phyloP scores from a whole-genome alignment of 208 protist species.

The Zelonia costaricensis region DNA sequence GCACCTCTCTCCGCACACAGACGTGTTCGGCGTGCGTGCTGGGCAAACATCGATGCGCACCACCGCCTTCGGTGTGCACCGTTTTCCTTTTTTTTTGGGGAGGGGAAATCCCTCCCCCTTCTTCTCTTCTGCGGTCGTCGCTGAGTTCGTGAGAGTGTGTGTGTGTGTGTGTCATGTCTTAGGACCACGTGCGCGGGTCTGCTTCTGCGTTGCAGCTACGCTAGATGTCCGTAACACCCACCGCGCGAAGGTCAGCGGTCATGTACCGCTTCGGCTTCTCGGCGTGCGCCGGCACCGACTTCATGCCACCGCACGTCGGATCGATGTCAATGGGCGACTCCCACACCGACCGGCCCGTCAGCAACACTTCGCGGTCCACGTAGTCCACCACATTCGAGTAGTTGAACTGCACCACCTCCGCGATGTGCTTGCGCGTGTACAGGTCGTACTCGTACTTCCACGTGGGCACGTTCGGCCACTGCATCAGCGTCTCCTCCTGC shows the following conservation, averaged over 20 bases:
- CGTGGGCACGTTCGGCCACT: slow-evolving; percentile 85
- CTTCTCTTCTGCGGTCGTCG: background rate
- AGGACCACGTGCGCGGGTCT: background rate
- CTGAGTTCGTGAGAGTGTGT: background rate
- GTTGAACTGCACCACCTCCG: slow-evolving; percentile 88
- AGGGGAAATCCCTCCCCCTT: background rate
- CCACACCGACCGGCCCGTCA: slow-evolving; percentile 89
- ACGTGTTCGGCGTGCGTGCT: too few species aligned
- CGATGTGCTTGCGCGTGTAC: slow-evolving; percentile 69
- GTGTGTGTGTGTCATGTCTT: slow-evolving; percentile 1
- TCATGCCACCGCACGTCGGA: slow-evolving; percentile 75
- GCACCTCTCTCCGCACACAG: too few species aligned
- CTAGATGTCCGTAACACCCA: slow-evolving; percentile 84
- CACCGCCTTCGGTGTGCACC: too few species aligned
- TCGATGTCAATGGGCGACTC: slow-evolving; percentile 91
- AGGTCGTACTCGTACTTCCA: slow-evolving; percentile 90
- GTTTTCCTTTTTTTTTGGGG: slow-evolving; percentile 14
- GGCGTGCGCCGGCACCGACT: slow-evolving; percentile 81
- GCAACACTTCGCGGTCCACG: slow-evolving; percentile 89
- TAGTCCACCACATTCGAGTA: slow-evolving; percentile 93
- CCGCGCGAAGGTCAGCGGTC: slow-evolving; percentile 48
- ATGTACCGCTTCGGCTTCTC: slow-evolving; percentile 78
- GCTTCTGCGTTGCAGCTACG: too few species aligned
- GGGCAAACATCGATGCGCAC: too few species aligned
- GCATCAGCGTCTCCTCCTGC: slow-evolving; percentile 76